Evolutionary conservation across 495 filamentous ascomycete genomes (phyloP), one percentile per base, ranked within the genome.

Genomic region (Annulohypoxylon bovei): DNA sequence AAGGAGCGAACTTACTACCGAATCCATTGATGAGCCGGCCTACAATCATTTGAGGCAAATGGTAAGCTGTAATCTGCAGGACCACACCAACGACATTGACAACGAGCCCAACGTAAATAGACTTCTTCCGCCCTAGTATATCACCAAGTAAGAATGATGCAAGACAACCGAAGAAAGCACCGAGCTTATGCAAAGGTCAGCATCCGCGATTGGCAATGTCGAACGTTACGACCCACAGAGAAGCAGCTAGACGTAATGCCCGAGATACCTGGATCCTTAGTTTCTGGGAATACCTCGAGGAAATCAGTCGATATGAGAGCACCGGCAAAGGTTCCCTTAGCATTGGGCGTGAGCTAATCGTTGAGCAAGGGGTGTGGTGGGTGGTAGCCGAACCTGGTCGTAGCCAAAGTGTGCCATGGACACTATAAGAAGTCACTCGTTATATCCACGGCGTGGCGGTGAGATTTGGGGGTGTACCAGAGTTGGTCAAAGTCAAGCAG

Each of bases 111-210:
- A 74, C 33, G 64, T 72, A 77, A 42, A 81, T 70, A 3, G 78
- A 76, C 18, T 75, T 78, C 60, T 77, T 79, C 12, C 77, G 70
- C 1, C 79, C 80, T 8, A 80, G 57, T 22, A 66, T 65, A 70
- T 80, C 76, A 30, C 73, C 78, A 52, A 77, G 56, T 40, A 71
- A 25, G 46, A 77, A 73, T 37, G 49, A 64, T 46, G 70, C 62
- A 30, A 80, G 62, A 37, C 72, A 75, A n/a, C 78, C 78, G 59
- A 79, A 68, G 63, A 76, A 76, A 39, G 75, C 73, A 44, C 77
- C 77, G 37, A 90, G 72, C 72, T 91, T 87, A 81, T 89, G 90
- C 32, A 84, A 78, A 14, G 84, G 65, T 72, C 70, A 72, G 65
- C 70, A 72, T 52, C 40, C 49, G 54, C 32, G 70, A 57, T 72